phyloP scores from a whole-genome alignment of 129 eudicot species.

The Solidago caesia region DNA sequence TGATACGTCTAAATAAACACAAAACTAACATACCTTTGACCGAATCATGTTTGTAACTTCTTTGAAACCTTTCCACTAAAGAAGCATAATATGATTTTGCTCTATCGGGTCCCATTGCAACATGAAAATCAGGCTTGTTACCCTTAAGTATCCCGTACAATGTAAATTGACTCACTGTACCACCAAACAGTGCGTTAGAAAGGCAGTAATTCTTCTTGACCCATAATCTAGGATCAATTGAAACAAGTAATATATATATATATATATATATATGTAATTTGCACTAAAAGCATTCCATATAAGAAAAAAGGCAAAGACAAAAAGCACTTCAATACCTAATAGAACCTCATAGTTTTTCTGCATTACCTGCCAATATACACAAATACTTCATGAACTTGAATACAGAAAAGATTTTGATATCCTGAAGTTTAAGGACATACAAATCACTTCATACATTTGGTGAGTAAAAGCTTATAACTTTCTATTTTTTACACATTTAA shows the following conservation, averaged over 20 bases:
- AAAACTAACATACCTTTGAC: conserved; percentile 58
- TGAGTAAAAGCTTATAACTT: not conserved
- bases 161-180: conserved; percentile 93
- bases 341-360: conserved; percentile 77
- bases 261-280: not conserved
- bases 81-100: conserved; percentile 86
- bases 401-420: not conserved
- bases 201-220: not conserved
- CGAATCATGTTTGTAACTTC: conserved; percentile 61
- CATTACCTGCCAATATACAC: conserved; percentile 69
- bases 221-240: not conserved
- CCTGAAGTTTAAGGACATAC: not conserved
- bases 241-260: not conserved
- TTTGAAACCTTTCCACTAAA: conserved; percentile 68
- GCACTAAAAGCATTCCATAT: not conserved
- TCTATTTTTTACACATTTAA: no score
- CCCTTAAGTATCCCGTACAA: conserved; percentile 89
- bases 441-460: not conserved
- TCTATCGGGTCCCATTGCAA: conserved; percentile 84
- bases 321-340: conserved; percentile 48
- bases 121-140: conserved; percentile 98
- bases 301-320: not conserved
- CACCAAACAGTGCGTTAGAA: conserved; percentile 25
- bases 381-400: conserved; percentile 4
- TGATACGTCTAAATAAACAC: not conserved